A percentile compares a stretch with the other conserved stretches of the same genome.
These are phyloP conservation scores for Carex scoparia DNA, from an alignment of 176 grass and related monocot genomes.

Conservation along the genomic window DNA sequence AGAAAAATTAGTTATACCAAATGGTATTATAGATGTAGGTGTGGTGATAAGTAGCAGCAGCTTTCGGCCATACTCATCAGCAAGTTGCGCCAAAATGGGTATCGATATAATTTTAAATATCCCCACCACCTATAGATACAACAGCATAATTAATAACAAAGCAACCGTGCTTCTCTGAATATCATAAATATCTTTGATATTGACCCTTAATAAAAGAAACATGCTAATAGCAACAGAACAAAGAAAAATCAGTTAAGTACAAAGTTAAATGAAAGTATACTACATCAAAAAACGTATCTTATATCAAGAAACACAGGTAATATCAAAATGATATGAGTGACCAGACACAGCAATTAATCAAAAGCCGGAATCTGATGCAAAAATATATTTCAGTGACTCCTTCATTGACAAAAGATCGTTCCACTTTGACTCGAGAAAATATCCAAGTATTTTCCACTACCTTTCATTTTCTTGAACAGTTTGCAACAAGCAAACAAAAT, in stretches of 20 bases:
- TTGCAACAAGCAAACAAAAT: background rate
- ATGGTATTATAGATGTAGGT: slow-evolving; percentile 67
- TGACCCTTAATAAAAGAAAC: background rate
- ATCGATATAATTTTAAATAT: slow-evolving; percentile 63
- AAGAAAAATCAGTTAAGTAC: background rate
- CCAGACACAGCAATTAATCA: background rate
- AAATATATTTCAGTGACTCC: background rate
- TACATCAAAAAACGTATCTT: background rate
- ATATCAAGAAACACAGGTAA: background rate
- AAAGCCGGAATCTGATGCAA: background rate
- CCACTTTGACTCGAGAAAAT: background rate
- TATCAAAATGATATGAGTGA: background rate
- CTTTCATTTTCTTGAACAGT: background rate
- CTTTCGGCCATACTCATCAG: slow-evolving; percentile 79
- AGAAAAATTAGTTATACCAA: slow-evolving; percentile 30
- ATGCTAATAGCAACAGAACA: background rate
- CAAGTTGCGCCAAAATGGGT: slow-evolving; percentile 62
- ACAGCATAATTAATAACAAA: background rate
- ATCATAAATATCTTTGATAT: background rate
- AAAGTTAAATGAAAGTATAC: background rate
- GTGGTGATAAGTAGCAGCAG: slow-evolving; percentile 58
- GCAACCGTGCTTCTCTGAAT: background rate
- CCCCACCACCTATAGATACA: slow-evolving; percentile 49
- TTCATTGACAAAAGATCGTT: background rate
- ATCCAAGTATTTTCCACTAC: background rate